phyloP scores from a whole-genome alignment of 2,329 filamentous ascomycete genomes.

The Paradendryphiella salina region DNA sequence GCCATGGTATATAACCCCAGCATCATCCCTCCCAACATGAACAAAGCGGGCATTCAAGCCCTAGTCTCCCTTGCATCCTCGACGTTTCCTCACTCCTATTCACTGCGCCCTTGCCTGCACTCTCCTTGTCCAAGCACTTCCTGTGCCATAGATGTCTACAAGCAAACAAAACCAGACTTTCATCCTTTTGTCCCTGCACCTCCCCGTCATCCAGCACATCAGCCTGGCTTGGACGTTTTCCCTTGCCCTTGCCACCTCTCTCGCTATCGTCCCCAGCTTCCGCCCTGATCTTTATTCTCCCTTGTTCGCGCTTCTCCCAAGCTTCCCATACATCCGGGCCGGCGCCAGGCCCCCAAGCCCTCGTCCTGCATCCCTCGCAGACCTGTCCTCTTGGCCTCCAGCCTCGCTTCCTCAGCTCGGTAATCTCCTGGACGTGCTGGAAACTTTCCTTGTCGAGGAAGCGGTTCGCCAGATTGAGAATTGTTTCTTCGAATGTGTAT shows the following conservation, averaged over 20 bases:
- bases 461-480: constrained; percentile 80
- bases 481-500: constrained; percentile 91
- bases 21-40: constrained; percentile 10
- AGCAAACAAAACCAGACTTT: constrained; percentile 44
- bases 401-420: constrained; percentile 75
- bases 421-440: constrained; percentile 74
- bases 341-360: constrained; percentile 88
- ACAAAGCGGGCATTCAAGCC: constrained; percentile 38
- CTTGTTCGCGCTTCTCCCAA: constrained; percentile 66
- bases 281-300: constrained; percentile 51
- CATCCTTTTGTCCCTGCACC: constrained; percentile 6
- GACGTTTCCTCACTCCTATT: not conserved
- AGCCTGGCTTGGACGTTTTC: constrained; percentile 18
- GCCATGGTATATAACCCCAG: no score
- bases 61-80: constrained; percentile 8
- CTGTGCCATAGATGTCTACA: constrained; percentile 49
- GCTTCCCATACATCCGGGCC: constrained; percentile 76
- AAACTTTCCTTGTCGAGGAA: constrained; percentile 90
- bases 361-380: constrained; percentile 81
- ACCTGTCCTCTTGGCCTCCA: constrained; percentile 87
- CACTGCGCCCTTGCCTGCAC: not conserved
- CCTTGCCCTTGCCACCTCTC: constrained; percentile 52
- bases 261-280: constrained; percentile 45
- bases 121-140: constrained; percentile 37
- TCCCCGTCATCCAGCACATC: constrained; percentile 10